Percentiles rank a stretch among this genome's conserved stretches.
phyloP scores from a whole-genome alignment of 345 rosid species.

The Salix exigua region DNA sequence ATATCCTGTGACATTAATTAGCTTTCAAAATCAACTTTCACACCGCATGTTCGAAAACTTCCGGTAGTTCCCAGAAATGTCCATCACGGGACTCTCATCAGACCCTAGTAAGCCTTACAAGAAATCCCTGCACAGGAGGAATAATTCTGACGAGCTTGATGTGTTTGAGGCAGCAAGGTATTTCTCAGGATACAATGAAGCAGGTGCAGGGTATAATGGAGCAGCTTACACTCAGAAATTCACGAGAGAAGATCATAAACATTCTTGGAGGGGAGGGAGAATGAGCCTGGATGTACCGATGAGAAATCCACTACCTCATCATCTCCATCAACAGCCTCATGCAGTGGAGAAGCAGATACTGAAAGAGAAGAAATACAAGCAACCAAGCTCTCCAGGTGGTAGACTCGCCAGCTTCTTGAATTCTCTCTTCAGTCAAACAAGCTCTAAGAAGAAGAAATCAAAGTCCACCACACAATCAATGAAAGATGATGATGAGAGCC shows the following conservation, averaged over 20 bases:
- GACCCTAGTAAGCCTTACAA: slow-evolving; percentile 42
- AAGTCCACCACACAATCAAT: slow-evolving; percentile 42
- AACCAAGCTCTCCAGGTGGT: slow-evolving; percentile 91
- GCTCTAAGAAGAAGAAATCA: slow-evolving; percentile 66
- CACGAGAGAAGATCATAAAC: slow-evolving; percentile 41
- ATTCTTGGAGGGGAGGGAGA: slow-evolving; percentile 49
- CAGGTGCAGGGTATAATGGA: not conserved
- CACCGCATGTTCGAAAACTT: not conserved
- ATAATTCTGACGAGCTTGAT: slow-evolving; percentile 74
- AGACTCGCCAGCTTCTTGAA: slow-evolving; percentile 84
- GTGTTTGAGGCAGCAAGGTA: slow-evolving; percentile 88
- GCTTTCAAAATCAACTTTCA: slow-evolving; percentile 19
- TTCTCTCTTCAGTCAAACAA: slow-evolving; percentile 73
- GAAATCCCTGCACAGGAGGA: slow-evolving; percentile 47
- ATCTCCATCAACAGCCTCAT: slow-evolving; percentile 13
- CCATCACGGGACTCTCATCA: slow-evolving; percentile 52
- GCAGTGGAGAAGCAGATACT: slow-evolving; percentile 34
- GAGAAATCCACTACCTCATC: slow-evolving; percentile 35
- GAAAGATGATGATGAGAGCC: slow-evolving; percentile 65
- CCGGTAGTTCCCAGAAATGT: slow-evolving; percentile 36
- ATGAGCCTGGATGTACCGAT: slow-evolving; percentile 63
- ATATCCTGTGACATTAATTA: slow-evolving; percentile 8
- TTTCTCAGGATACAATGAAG: slow-evolving; percentile 44
- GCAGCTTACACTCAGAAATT: slow-evolving; percentile 35
- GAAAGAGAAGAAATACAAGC: slow-evolving; percentile 65